Conservation (phyloP, 1,139 yeast species). For the Debaryomycetaceae sp. region DNA sequence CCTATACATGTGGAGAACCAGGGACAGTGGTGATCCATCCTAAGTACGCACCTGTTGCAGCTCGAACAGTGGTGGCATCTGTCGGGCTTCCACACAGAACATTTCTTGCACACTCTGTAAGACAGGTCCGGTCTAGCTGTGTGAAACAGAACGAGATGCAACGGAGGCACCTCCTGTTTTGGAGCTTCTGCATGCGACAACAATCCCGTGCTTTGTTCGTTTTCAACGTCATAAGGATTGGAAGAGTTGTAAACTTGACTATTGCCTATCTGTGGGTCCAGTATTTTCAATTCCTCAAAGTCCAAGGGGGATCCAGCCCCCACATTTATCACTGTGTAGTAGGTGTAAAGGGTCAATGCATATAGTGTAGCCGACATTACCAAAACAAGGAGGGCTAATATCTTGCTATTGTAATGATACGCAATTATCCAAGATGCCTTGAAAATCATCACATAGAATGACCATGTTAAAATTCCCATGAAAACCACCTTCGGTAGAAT, state of each 20-base stretch:
- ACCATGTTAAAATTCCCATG: slow-evolving; percentile 54
- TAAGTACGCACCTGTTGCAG: slow-evolving; percentile 65
- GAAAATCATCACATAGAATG: slow-evolving; percentile 39
- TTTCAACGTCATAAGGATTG: slow-evolving; percentile 10
- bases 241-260: slow-evolving; percentile 5
- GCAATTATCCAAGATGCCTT: slow-evolving; percentile 16
- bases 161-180: slow-evolving; percentile 13
- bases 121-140: slow-evolving; percentile 9
- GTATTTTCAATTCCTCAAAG: slow-evolving; percentile 21
- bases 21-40: slow-evolving; percentile 94
- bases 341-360: slow-evolving; percentile 34
- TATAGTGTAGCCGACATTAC: slow-evolving; percentile 18
- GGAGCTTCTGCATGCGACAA: slow-evolving; percentile 5
- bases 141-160: slow-evolving; percentile 14
- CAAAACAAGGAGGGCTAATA: slow-evolving; percentile 11
- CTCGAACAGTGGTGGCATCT: slow-evolving; percentile 86
- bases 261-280: slow-evolving; percentile 9
- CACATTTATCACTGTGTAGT: slow-evolving; percentile 47
- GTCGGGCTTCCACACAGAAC: slow-evolving; percentile 90
- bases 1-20: slow-evolving; percentile 82
- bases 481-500: slow-evolving; percentile 62
- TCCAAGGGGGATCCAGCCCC: slow-evolving; percentile 70
- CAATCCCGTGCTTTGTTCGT: slow-evolving; percentile 3
- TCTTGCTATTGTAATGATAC: slow-evolving; percentile 8
- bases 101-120: slow-evolving; percentile 48